These are phyloP conservation scores for Polytrichum formosum DNA, from an alignment of 225 moss, liverwort and hornwort genomes.

Conservation along the genomic window DNA sequence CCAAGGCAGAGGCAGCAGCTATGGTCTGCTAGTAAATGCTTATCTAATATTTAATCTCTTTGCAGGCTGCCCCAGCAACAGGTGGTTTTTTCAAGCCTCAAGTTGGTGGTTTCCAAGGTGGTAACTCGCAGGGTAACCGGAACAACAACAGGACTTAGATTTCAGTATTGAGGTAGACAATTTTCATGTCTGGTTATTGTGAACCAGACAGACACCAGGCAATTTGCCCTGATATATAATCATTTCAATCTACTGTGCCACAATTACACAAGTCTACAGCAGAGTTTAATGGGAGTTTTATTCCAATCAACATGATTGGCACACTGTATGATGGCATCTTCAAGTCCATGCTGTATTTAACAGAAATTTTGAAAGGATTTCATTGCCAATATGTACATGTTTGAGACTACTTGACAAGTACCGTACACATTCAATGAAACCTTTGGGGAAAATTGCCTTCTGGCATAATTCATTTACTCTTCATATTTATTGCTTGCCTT, in stretches of 20 bases:
- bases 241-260: neutral
- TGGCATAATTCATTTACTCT: too few species aligned
- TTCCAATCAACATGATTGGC: too few species aligned
- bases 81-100: constrained; percentile 77
- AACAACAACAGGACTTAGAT: constrained; percentile 22
- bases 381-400: too few species aligned
- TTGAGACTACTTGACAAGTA: too few species aligned
- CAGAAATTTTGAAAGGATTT: too few species aligned
- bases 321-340: too few species aligned
- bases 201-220: neutral
- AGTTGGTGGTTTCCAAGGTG: constrained; percentile 63
- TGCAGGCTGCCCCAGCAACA: constrained; percentile 4
- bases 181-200: neutral
- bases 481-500: too few species aligned
- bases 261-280: neutral
- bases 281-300: too few species aligned
- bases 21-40: neutral
- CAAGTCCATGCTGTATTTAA: too few species aligned
- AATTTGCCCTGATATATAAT: neutral
- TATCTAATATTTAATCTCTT: neutral
- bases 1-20: neutral
- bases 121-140: constrained; percentile 54
- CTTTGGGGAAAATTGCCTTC: too few species aligned
- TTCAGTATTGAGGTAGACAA: neutral
- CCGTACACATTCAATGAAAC: too few species aligned